A percentile compares a stretch with the other conserved stretches of the same genome.
phyloP scores from a whole-genome alignment of 2,329 filamentous ascomycete genomes.

The Claviceps fusiformis region DNA sequence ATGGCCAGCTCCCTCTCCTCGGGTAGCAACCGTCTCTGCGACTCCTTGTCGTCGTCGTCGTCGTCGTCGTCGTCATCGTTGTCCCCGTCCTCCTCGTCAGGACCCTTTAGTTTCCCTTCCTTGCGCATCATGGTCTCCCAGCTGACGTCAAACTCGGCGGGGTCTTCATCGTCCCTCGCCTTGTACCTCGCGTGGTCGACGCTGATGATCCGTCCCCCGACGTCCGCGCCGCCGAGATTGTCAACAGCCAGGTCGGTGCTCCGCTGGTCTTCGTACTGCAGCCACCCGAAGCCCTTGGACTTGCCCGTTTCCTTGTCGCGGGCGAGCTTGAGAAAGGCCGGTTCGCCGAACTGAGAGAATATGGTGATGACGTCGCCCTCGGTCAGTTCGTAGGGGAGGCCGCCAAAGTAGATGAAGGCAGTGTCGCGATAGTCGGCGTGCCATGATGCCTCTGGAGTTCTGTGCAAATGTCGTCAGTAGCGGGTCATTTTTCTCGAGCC shows the following conservation, averaged over 20 bases:
- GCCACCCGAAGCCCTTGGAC: conserved; percentile 84
- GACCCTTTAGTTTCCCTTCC: conserved; percentile 30
- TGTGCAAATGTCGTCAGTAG: conserved; percentile 23
- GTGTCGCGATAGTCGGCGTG: conserved; percentile 96
- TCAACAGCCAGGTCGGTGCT: conserved; percentile 94
- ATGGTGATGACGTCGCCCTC: conserved; percentile 95
- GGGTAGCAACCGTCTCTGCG: conserved; percentile 51
- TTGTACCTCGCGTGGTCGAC: conserved; percentile 95
- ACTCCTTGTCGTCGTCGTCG: conserved; percentile 15
- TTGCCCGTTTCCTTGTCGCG: conserved; percentile 96
- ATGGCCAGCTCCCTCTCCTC: conserved; percentile 71
- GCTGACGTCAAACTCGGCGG: conserved; percentile 43
- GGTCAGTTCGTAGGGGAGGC: conserved; percentile 79
- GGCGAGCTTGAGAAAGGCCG: conserved; percentile 79
- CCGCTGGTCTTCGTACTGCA: conserved; percentile 96
- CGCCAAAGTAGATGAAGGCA: conserved; percentile 92
- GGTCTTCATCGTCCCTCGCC: conserved; percentile 63
- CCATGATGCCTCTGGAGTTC: conserved; percentile 80
- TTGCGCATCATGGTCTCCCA: conserved; percentile 45
- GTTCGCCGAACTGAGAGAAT: conserved; percentile 94
- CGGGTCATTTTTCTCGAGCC: not conserved
- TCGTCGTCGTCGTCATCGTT: conserved; percentile 16
- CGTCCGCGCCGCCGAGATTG: conserved; percentile 76
- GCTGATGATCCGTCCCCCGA: conserved; percentile 65
- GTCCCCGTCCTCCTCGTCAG: conserved; percentile 32